phyloP scores from a whole-genome alignment of 805 yeast species.

The Yamadazyma philogaea region DNA sequence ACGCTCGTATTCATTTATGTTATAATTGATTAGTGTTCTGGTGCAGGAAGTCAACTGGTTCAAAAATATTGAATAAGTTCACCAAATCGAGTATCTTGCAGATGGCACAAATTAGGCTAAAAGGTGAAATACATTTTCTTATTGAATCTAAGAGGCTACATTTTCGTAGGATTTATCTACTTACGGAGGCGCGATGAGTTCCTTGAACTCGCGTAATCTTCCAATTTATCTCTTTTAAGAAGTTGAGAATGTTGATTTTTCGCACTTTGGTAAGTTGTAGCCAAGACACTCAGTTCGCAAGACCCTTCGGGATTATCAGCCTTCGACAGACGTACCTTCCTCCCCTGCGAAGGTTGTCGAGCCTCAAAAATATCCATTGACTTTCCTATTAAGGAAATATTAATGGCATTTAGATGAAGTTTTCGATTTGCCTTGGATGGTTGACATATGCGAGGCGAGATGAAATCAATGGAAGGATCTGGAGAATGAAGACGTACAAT shows the following conservation, averaged over 20 bases:
- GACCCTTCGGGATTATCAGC: neutral
- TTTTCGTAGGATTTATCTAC: conserved; percentile 1
- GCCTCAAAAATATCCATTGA: neutral
- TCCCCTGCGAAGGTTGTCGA: neutral
- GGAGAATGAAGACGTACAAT: no score
- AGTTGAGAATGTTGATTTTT: no score
- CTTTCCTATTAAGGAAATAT: neutral
- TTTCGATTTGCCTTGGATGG: neutral
- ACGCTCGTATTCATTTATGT: conserved; percentile 1
- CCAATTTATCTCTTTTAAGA: neutral
- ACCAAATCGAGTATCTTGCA: conserved; percentile 1
- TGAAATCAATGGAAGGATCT: no score
- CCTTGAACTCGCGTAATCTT: neutral
- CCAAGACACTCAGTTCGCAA: neutral
- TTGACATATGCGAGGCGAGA: neutral
- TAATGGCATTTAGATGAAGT: no score
- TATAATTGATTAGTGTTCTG: neutral
- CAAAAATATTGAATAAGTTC: neutral
- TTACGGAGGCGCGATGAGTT: conserved; percentile 9
- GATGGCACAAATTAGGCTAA: neutral
- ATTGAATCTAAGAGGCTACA: neutral
- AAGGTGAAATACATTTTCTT: neutral
- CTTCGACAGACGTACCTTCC: neutral
- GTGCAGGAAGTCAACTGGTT: neutral
- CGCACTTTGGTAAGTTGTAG: no score